Evolutionary conservation across 257 asterid species (phyloP).

Genomic region (Catharanthus roseus): DNA sequence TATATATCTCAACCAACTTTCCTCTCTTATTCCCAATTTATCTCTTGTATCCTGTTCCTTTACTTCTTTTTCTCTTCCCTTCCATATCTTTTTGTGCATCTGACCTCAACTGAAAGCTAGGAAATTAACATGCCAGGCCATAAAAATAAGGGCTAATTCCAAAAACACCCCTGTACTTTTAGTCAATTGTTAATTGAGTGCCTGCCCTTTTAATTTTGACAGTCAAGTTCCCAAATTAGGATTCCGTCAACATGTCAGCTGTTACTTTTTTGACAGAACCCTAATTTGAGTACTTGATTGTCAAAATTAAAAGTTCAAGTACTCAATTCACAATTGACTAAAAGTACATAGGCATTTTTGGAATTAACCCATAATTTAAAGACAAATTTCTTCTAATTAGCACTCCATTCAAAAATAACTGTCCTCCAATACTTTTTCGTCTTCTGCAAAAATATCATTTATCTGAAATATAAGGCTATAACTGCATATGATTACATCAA

Average conservation of each 20-base stretch:
- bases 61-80: not conserved
- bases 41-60: not conserved
- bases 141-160: too few relatives aligned
- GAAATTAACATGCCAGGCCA: not conserved
- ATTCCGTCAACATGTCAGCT: too few relatives aligned
- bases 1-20: not conserved
- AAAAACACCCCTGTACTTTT: too few relatives aligned
- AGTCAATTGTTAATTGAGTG: too few relatives aligned
- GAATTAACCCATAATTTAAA: too few relatives aligned
- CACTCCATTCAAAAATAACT: not conserved
- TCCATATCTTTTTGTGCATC: not conserved
- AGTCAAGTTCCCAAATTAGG: too few relatives aligned
- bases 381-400: not conserved
- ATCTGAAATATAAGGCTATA: not conserved
- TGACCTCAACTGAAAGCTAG: not conserved
- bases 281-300: too few relatives aligned
- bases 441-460: not conserved
- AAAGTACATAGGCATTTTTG: too few relatives aligned
- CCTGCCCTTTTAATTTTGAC: too few relatives aligned
- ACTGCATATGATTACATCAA: not conserved
- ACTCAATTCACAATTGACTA: too few relatives aligned
- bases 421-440: not conserved
- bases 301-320: too few relatives aligned
- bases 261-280: too few relatives aligned
- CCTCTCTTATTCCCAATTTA: not conserved